Conservation (phyloP, 2,329 filamentous ascomycete species). For the Botrytis elliptica region DNA sequence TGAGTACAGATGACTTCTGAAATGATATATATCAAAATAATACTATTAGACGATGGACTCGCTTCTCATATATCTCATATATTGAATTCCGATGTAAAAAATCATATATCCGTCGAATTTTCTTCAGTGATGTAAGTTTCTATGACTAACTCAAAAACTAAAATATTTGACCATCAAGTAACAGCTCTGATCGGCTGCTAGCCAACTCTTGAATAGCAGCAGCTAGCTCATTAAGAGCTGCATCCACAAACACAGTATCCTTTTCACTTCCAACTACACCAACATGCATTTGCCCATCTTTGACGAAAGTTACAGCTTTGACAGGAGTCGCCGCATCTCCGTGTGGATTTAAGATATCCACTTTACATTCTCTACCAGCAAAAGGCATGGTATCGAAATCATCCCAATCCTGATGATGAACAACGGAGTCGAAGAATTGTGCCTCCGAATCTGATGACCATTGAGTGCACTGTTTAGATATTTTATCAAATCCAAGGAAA, state of each 20-base stretch:
- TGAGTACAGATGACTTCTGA: background rate
- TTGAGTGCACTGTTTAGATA: conserved; percentile 40
- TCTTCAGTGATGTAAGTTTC: background rate
- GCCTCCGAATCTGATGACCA: conserved; percentile 35
- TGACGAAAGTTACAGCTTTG: conserved; percentile 48
- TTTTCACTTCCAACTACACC: conserved; percentile 47
- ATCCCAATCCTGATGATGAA: conserved; percentile 42
- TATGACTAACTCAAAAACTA: background rate
- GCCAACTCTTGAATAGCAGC: conserved; percentile 29
- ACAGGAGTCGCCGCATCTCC: conserved; percentile 44
- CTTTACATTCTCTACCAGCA: conserved; percentile 35
- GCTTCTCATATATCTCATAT: background rate
- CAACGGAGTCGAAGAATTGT: conserved; percentile 39
- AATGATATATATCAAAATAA: too few relatives aligned
- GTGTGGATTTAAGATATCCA: conserved; percentile 41
- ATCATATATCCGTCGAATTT: background rate
- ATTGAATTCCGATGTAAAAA: background rate
- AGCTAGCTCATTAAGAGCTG: conserved; percentile 39
- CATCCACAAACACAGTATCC: conserved; percentile 41
- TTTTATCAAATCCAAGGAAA: conserved; percentile 40
- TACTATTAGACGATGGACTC: background rate
- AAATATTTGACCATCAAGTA: conserved; percentile 24
- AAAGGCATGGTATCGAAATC: conserved; percentile 47
- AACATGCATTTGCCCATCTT: conserved; percentile 43
- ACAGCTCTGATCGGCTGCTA: conserved; percentile 8